Evolutionary conservation across 225 moss, liverwort and hornwort species (phyloP).

Genomic region (Antitrichia curtipendula): DNA sequence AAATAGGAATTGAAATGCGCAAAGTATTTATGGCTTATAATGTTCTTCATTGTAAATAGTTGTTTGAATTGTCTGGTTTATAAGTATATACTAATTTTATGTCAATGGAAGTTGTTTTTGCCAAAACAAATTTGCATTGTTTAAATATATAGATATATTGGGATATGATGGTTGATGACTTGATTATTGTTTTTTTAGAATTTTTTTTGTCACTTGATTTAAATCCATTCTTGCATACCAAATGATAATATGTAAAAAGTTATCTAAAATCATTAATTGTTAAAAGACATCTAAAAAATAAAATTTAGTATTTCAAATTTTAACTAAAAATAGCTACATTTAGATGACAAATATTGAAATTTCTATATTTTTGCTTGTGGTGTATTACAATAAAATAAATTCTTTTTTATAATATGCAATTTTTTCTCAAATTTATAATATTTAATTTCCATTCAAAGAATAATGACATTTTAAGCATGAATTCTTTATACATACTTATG

Average conservation of each 20-base stretch:
- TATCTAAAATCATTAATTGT: background rate
- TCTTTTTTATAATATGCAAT: background rate
- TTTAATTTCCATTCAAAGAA: background rate
- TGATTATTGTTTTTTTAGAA: too few species aligned
- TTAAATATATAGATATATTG: background rate
- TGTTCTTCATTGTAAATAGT: background rate
- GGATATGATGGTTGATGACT: background rate
- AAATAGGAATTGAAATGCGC: background rate
- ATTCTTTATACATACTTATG: background rate
- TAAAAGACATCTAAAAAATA: too few species aligned
- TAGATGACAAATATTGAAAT: too few species aligned
- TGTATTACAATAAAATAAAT: too few species aligned
- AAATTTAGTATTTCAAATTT: fast-evolving
- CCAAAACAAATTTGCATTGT: background rate
- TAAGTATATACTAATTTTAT: background rate
- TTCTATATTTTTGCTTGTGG: too few species aligned
- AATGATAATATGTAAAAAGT: background rate
- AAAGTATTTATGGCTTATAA: too few species aligned
- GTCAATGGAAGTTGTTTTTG: fast-evolving
- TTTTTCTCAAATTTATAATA: background rate
- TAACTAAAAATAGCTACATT: background rate
- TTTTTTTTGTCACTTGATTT: background rate
- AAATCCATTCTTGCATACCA: background rate
- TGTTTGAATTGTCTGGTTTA: fast-evolving
- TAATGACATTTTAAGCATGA: background rate